Evolutionary conservation across 192 early-diverging fungal species (phyloP).

Genomic region (Coemansia sp.): DNA sequence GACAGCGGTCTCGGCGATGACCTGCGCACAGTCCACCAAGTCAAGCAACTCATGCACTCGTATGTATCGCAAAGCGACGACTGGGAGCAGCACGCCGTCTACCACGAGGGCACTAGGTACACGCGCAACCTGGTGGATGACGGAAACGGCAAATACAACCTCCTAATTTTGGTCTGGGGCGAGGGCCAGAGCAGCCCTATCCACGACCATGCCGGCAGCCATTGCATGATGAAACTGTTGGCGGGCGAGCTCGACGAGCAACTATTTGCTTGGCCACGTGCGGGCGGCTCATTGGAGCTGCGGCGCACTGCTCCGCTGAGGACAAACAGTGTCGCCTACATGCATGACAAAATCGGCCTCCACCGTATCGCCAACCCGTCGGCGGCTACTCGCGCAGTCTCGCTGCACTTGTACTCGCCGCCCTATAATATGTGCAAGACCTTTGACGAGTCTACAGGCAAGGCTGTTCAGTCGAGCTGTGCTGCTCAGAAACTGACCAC

Average conservation of each 20-base stretch:
- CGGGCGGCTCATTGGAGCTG: conserved; percentile 26
- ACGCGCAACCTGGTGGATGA: conserved; percentile 89
- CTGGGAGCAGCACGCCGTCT: conserved; percentile 76
- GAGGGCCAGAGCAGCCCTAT: conserved; percentile 77
- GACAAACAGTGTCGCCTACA: conserved; percentile 79
- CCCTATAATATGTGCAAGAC: conserved; percentile 83
- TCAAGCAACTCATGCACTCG: conserved; percentile 62
- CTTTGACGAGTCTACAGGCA: conserved; percentile 78
- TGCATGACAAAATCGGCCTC: conserved; percentile 89
- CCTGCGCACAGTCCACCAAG: conserved; percentile 24
- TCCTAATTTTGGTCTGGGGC: conserved; percentile 89
- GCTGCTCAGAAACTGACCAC: conserved; percentile 24
- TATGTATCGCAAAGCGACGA: conserved; percentile 71
- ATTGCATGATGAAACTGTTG: conserved; percentile 93
- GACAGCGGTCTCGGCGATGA: conserved; percentile 37
- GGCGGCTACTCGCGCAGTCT: conserved; percentile 62
- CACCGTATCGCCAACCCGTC: conserved; percentile 81
- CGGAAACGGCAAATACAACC: conserved; percentile 92
- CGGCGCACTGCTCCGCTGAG: conserved; percentile 54
- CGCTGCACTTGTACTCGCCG: conserved; percentile 91
- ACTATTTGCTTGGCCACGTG: conserved; percentile 76
- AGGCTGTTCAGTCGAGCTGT: conserved; percentile 21
- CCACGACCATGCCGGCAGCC: conserved; percentile 88
- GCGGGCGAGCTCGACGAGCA: conserved; percentile 81
- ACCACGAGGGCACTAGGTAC: conserved; percentile 72